Evolutionary conservation across 306 rosid species (phyloP).

Genomic region (Sechiopsis laciniata): DNA sequence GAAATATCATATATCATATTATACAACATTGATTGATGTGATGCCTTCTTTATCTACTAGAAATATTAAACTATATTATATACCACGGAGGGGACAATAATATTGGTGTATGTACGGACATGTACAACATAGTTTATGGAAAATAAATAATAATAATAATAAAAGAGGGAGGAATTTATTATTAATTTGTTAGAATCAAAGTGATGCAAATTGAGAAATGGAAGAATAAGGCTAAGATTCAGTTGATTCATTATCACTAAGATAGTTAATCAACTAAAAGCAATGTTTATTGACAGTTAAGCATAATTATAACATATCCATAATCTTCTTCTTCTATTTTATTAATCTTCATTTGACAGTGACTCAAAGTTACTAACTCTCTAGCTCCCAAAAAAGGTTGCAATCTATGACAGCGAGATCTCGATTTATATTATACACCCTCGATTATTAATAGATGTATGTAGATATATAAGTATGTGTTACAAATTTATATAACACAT

Average conservation of each 20-base stretch:
- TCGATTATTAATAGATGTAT: background rate
- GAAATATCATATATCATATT: background rate
- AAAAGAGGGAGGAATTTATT: background rate
- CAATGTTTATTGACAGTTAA: slow-evolving; percentile 5
- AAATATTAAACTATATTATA: too few species aligned
- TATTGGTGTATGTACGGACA: slow-evolving; percentile 14
- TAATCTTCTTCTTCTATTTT: background rate
- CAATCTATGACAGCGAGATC: background rate
- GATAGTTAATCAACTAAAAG: background rate
- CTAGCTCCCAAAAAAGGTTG: background rate
- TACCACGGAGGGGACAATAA: slow-evolving; percentile 16
- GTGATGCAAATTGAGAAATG: too few species aligned
- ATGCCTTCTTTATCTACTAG: too few species aligned
- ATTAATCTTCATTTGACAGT: background rate
- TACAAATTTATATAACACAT: background rate
- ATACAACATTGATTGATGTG: background rate
- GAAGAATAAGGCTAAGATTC: background rate
- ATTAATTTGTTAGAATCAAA: background rate
- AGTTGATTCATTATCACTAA: slow-evolving; percentile 7
- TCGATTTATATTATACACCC: background rate
- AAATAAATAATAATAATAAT: background rate
- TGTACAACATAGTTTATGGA: background rate
- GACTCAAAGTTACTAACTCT: slow-evolving; percentile 8
- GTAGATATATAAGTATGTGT: too few species aligned
- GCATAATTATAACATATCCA: background rate